Evolutionary conservation across 1,139 yeast species (phyloP).

Genomic region (Candida tetrigidarum): DNA sequence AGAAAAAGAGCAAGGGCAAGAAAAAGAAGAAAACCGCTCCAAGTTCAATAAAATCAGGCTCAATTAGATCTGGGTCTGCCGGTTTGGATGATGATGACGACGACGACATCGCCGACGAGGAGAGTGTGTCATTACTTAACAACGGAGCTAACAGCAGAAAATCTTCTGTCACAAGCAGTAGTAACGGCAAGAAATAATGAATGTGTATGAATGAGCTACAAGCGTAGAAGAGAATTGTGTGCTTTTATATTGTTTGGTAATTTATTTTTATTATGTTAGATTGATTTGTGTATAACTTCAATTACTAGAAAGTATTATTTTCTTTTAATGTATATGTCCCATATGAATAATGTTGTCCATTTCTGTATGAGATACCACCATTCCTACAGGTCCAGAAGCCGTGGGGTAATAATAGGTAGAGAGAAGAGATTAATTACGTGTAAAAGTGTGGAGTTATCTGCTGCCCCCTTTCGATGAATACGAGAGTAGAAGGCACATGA

Average conservation of each 20-base stretch:
- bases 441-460: no score
- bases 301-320: not conserved
- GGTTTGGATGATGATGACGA: constrained; percentile 13
- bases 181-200: constrained; percentile 5
- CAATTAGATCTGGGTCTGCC: constrained; percentile 8
- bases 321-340: not conserved
- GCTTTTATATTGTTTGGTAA: not conserved
- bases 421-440: no score
- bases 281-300: not conserved
- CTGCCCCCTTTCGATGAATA: no score
- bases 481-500: no score
- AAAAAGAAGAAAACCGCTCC: constrained; percentile 5
- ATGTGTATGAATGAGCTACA: not conserved
- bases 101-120: constrained; percentile 13
- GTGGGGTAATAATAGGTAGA: no score
- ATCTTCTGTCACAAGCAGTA: constrained; percentile 11
- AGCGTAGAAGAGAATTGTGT: not conserved
- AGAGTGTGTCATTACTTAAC: constrained; percentile 12
- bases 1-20: constrained; percentile 7
- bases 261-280: not conserved
- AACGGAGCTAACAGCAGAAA: constrained; percentile 7
- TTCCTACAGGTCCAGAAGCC: no score
- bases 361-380: no score
- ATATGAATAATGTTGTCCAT: no score
- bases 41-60: constrained; percentile 13